Percentiles rank a stretch among this genome's conserved stretches.
Conservation (phyloP, 2,329 filamentous ascomycete genomes). For the Colletotrichum graminicola region DNA sequence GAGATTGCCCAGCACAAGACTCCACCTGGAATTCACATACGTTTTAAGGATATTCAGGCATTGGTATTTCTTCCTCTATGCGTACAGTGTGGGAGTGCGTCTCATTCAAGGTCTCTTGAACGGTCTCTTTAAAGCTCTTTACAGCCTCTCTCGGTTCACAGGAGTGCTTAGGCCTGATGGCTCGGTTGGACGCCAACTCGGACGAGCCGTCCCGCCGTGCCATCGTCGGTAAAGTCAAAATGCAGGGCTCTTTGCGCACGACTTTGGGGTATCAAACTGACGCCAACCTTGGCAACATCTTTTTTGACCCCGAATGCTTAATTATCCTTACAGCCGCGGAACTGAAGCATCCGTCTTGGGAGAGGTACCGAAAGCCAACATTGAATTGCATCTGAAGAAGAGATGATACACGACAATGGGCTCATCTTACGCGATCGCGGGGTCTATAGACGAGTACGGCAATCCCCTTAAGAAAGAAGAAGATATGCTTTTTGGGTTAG, state of each 20-base stretch:
- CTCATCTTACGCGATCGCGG: too few species aligned
- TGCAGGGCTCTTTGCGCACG: neutral
- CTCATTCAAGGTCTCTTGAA: neutral
- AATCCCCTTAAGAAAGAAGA: neutral
- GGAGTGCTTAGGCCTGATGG: neutral
- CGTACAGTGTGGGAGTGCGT: neutral
- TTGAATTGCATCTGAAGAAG: too few species aligned
- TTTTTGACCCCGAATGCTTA: neutral
- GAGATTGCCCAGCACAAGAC: neutral
- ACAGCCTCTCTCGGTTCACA: neutral
- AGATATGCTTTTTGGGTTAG: neutral
- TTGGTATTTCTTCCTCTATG: neutral
- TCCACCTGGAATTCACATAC: neutral
- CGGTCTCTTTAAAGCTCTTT: too few species aligned
- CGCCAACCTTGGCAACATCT: too few species aligned
- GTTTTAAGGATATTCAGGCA: neutral
- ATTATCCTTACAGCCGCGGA: neutral
- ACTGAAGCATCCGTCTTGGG: neutral
- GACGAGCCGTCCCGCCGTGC: neutral
- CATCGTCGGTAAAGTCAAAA: neutral
- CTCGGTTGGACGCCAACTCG: neutral
- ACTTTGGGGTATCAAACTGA: fast-evolving
- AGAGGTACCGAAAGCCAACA: neutral
- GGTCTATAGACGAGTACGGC: too few species aligned
- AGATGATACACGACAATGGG: too few species aligned